phyloP scores from a whole-genome alignment of 2,329 filamentous ascomycete genomes.

The Beauveria varroae region DNA sequence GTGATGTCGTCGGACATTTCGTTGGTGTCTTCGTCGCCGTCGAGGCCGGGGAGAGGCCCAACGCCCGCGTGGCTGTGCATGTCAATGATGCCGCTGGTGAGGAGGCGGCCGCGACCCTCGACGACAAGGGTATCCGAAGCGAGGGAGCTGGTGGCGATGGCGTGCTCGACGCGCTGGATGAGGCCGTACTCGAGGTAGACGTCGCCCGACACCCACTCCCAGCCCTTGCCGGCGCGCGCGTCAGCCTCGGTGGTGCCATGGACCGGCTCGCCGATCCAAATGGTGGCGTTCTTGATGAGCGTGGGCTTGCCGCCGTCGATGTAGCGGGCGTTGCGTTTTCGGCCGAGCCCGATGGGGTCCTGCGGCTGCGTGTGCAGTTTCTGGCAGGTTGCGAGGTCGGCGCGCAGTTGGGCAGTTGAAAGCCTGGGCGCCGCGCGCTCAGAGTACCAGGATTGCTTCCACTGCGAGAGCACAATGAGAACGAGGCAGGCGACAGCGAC shows the following conservation, averaged over 20 bases:
- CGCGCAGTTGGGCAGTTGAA: constrained; percentile 44
- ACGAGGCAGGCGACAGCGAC: constrained; percentile 39
- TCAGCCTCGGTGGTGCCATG: constrained; percentile 43
- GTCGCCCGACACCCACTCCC: constrained; percentile 52
- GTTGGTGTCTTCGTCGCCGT: constrained; percentile 52
- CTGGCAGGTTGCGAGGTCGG: constrained; percentile 48
- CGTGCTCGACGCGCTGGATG: constrained; percentile 44
- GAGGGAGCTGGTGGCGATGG: constrained; percentile 35
- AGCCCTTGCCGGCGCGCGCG: constrained; percentile 51
- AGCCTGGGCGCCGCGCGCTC: constrained; percentile 28
- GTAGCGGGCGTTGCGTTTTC: constrained; percentile 54
- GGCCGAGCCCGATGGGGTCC: constrained; percentile 48
- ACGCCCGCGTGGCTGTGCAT: constrained; percentile 65
- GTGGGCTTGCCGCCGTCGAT: constrained; percentile 51
- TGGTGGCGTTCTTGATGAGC: constrained; percentile 57
- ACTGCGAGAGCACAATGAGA: constrained; percentile 44
- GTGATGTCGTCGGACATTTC: constrained; percentile 58
- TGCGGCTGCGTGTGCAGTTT: constrained; percentile 46
- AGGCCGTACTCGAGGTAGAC: constrained; percentile 54
- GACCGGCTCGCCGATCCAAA: constrained; percentile 57
- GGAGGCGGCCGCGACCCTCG: constrained; percentile 50
- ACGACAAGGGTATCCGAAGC: constrained; percentile 43
- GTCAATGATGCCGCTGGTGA: constrained; percentile 62
- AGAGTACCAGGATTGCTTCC: constrained; percentile 31
- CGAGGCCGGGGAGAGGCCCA: constrained; percentile 45